Evolutionary conservation across 225 moss, liverwort and hornwort species (phyloP).

Genomic region (Physcomitrellopsis africana): DNA sequence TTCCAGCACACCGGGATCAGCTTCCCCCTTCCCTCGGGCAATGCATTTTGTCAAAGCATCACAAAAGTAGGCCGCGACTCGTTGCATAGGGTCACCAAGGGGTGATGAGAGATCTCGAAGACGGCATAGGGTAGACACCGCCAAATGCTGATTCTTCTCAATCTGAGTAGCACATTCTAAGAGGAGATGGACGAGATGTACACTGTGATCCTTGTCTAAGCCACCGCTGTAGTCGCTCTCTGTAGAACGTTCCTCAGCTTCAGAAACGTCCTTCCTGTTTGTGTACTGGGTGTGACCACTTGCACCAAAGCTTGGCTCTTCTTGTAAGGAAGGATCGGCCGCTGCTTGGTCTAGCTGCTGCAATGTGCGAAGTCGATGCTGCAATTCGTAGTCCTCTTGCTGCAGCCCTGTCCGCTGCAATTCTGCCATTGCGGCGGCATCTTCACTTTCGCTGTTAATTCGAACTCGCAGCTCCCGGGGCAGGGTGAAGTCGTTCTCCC

Average conservation of each 20-base stretch:
- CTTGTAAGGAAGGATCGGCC: conserved; percentile 30
- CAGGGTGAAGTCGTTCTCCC: conserved; percentile 62
- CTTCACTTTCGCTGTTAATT: conserved; percentile 39
- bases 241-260: conserved; percentile 52
- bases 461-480: conserved; percentile 55
- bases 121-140: conserved; percentile 38
- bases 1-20: conserved; percentile 29
- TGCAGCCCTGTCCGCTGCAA: conserved; percentile 24
- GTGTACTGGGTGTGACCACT: conserved; percentile 27
- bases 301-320: conserved; percentile 43
- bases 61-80: conserved; percentile 73
- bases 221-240: conserved; percentile 60
- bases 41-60: conserved; percentile 60
- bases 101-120: conserved; percentile 66
- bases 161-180: conserved; percentile 66
- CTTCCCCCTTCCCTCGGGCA: conserved; percentile 32
- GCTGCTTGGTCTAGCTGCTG: conserved; percentile 43
- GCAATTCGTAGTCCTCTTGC: conserved; percentile 50
- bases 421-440: conserved; percentile 32
- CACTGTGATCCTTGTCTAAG: conserved; percentile 53
- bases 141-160: conserved; percentile 42
- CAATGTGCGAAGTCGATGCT: conserved; percentile 40
- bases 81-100: conserved; percentile 72
- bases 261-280: conserved; percentile 39
- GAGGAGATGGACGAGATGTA: conserved; percentile 60